Percentiles rank a stretch among this genome's conserved stretches.
phyloP scores from a whole-genome alignment of 805 yeast genomes.

The Priceomyces haplophilus region DNA sequence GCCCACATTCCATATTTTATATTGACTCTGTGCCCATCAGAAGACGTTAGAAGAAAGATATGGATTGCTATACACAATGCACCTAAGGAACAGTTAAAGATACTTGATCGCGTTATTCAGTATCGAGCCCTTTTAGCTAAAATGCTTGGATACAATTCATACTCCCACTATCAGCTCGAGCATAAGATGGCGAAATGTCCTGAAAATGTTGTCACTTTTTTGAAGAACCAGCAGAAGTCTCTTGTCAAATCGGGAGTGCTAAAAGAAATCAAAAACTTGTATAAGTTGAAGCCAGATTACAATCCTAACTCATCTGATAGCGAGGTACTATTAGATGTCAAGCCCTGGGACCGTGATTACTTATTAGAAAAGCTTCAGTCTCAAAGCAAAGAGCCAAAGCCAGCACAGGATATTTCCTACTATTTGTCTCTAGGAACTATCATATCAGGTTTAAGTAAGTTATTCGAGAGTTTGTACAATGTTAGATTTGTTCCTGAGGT shows the following conservation, averaged over 20 bases:
- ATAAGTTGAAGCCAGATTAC: conserved; percentile 25
- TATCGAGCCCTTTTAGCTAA: conserved; percentile 69
- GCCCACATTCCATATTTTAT: conserved; percentile 67
- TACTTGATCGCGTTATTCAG: conserved; percentile 57
- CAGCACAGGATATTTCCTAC: conserved; percentile 49
- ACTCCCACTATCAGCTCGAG: conserved; percentile 74
- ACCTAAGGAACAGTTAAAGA: conserved; percentile 55
- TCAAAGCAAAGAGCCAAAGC: conserved; percentile 28
- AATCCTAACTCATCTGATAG: conserved; percentile 11
- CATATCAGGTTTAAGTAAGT: conserved; percentile 71
- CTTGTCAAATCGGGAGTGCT: conserved; percentile 48
- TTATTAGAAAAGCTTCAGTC: conserved; percentile 24
- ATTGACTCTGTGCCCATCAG: conserved; percentile 55
- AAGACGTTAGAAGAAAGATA: conserved; percentile 56
- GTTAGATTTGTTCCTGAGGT: conserved; percentile 67
- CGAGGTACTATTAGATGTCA: conserved; percentile 46
- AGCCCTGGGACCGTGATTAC: conserved; percentile 93
- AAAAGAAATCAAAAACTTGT: conserved; percentile 53
- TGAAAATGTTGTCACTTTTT: conserved; percentile 66
- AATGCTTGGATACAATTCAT: conserved; percentile 67
- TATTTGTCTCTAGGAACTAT: conserved; percentile 85
- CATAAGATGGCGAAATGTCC: conserved; percentile 90
- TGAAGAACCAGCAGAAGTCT: conserved; percentile 55
- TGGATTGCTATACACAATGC: conserved; percentile 78
- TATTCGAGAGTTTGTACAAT: conserved; percentile 73